Evolutionary conservation across 2,329 filamentous ascomycete species (phyloP), one percentile per base, ranked within the genome.

Genomic region (Colletotrichum truncatum): DNA sequence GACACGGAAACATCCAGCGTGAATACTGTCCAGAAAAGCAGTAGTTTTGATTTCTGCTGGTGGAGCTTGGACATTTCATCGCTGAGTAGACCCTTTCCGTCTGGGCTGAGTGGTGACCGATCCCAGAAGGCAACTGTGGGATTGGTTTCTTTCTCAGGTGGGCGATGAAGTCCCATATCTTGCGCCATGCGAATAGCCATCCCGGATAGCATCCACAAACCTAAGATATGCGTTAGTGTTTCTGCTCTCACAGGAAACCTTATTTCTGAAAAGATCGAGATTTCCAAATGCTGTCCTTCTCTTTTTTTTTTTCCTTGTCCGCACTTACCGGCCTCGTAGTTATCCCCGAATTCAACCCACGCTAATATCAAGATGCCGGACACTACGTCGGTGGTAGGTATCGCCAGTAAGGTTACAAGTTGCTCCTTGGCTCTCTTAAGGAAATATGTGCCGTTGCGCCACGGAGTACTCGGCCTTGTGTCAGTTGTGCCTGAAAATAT

Each of bases 121-220:
- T 54, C 36, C 34, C 36, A 54, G 16, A 41, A 54, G 25, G 51
- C 36, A 11, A 39, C 51, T 8, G 21, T 54, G 9, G 36, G 51
- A 8, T 28, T 41, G 1, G 23, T 41, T 23, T 54, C 51, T 28
- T 26, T 30, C 36, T 54, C 51, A 1, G 36, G 51, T 30, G 23
- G 12, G 6, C 36, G 21, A 30, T 54, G 51, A 8, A 54, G 36
- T 4, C 51, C 51, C 51, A 54, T 54, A 30, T 54, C 51, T 7
- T 54, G 51, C 3, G 51, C 51, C 51, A 54, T 54, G 3, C 51
- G 36, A 4, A 54, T 54, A 0, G 51, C 51, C 51, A 54, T 54
- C 11, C 51, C 51, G 11, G 51, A 54, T 3, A 54, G 34, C 51
- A 54, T 54, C 51, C 51, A 54, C 4, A 54, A 25, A n/a, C 51